Evolutionary conservation across 169 alveolate species (phyloP).

Genomic region (Plasmodium vivax): DNA sequence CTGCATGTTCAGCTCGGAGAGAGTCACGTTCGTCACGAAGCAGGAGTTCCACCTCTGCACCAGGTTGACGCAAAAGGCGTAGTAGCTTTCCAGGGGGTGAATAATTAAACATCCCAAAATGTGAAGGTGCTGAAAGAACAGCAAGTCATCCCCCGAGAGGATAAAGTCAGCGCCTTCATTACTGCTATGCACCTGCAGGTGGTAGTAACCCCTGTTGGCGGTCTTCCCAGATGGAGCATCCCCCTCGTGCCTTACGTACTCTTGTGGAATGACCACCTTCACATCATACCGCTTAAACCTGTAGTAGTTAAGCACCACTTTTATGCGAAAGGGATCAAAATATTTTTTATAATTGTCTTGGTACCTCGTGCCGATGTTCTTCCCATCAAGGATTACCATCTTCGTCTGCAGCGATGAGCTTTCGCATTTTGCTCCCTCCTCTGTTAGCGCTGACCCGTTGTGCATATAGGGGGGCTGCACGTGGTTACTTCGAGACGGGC

Average conservation of each 20-base stretch:
- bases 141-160: conserved; percentile 14
- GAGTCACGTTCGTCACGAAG: conserved; percentile 39
- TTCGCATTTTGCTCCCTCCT: no score
- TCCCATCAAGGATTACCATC: conserved; percentile 39
- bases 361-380: conserved; percentile 53
- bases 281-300: conserved; percentile 12
- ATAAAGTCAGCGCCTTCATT: background rate
- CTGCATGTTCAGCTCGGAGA: background rate
- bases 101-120: conserved; percentile 40
- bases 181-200: background rate
- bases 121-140: conserved; percentile 20
- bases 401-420: background rate
- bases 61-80: conserved; percentile 8
- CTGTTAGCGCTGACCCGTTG: background rate
- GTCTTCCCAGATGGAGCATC: background rate
- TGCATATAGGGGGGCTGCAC: background rate
- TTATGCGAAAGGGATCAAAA: conserved; percentile 45
- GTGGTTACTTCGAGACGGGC: background rate
- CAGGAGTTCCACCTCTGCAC: conserved; percentile 26
- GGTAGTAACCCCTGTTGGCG: background rate
- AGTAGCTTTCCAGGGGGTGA: conserved; percentile 51
- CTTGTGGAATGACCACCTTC: conserved; percentile 32
- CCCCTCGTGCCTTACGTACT: conserved; percentile 1
- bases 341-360: conserved; percentile 43
- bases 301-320: conserved; percentile 38